Conservation (phyloP, 768 basidiomycete species). For the Amanita muscaria region DNA sequence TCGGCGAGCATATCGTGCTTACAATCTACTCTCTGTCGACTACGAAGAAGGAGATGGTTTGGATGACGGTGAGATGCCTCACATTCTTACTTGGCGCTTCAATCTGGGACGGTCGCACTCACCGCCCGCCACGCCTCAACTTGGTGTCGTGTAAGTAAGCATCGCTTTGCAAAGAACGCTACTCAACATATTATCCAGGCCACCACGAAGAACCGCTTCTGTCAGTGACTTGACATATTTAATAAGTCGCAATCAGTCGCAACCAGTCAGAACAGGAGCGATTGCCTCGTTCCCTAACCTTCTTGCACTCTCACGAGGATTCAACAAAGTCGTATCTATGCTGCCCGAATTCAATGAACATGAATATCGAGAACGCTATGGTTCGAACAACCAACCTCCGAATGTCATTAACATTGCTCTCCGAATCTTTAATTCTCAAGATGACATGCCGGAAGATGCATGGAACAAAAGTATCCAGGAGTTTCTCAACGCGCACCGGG, state of each 20-base stretch:
- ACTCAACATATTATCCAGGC: slow-evolving; percentile 25
- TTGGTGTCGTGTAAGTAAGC: slow-evolving; percentile 35
- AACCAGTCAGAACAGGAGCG: slow-evolving; percentile 85
- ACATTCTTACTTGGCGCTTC: slow-evolving; percentile 89
- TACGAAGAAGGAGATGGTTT: slow-evolving; percentile 86
- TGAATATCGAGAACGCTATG: slow-evolving; percentile 73
- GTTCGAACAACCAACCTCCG: slow-evolving; percentile 62
- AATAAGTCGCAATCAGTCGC: slow-evolving; percentile 77
- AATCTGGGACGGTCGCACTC: slow-evolving; percentile 85
- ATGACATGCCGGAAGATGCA: slow-evolving; percentile 67
- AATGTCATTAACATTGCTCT: slow-evolving; percentile 94
- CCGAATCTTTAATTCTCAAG: slow-evolving; percentile 74
- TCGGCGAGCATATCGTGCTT: slow-evolving; percentile 91
- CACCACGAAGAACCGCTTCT: slow-evolving; percentile 75
- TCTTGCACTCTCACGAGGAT: slow-evolving; percentile 58
- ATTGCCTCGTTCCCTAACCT: slow-evolving; percentile 86
- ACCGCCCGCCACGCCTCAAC: slow-evolving; percentile 73
- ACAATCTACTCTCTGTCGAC: slow-evolving; percentile 84
- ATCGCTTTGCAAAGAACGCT: neutral
- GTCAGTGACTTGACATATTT: slow-evolving; percentile 95
- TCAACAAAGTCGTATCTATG: slow-evolving; percentile 60
- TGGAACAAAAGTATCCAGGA: slow-evolving; percentile 68
- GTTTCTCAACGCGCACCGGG: slow-evolving; percentile 61
- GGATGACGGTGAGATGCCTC: slow-evolving; percentile 77
- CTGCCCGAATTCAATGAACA: slow-evolving; percentile 66